phyloP scores from a whole-genome alignment of 192 early-diverging fungal genomes.

The Jimgerdemannia flammicorona region DNA sequence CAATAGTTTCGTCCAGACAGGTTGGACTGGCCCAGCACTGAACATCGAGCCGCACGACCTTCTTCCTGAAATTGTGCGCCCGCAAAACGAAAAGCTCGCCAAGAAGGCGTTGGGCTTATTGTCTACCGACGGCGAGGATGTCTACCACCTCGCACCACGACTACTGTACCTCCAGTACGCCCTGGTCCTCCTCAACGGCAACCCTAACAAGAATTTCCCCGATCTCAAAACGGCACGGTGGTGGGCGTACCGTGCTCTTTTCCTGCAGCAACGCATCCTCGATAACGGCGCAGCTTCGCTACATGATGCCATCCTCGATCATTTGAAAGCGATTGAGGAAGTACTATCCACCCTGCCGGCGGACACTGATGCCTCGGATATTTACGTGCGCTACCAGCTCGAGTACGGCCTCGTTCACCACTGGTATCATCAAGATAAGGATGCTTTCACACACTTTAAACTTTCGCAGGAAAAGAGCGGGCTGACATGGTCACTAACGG shows the following conservation, averaged over 20 bases:
- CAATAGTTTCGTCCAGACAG: conserved; percentile 80
- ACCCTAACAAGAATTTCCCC: conserved; percentile 11
- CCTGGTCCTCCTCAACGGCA: conserved; percentile 59
- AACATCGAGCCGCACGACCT: conserved; percentile 52
- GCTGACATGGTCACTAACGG: conserved; percentile 84
- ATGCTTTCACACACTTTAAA: conserved; percentile 58
- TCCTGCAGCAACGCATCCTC: conserved; percentile 70
- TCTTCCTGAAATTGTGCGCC: conserved; percentile 46
- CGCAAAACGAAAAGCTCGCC: conserved; percentile 29
- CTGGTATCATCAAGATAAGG: conserved; percentile 69
- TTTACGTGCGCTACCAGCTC: conserved; percentile 63
- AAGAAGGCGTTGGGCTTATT: conserved; percentile 49
- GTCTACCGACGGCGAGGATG: conserved; percentile 78
- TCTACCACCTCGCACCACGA: conserved; percentile 71
- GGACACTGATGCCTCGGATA: conserved; percentile 30
- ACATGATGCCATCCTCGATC: conserved; percentile 38
- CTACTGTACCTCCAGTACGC: conserved; percentile 70
- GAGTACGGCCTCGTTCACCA: conserved; percentile 80
- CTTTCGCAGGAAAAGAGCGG: conserved; percentile 76
- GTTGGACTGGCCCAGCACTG: conserved; percentile 86
- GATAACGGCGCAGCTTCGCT: conserved; percentile 60
- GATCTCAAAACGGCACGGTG: conserved; percentile 49
- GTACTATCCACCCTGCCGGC: conserved; percentile 19
- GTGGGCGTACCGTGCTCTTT: conserved; percentile 72
- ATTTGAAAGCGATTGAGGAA: conserved; percentile 19